A percentile compares a stretch with the other conserved stretches of the same genome.
Evolutionary conservation across 176 grass and related monocot genomes (phyloP).

Genomic region (Avena eriantha): DNA sequence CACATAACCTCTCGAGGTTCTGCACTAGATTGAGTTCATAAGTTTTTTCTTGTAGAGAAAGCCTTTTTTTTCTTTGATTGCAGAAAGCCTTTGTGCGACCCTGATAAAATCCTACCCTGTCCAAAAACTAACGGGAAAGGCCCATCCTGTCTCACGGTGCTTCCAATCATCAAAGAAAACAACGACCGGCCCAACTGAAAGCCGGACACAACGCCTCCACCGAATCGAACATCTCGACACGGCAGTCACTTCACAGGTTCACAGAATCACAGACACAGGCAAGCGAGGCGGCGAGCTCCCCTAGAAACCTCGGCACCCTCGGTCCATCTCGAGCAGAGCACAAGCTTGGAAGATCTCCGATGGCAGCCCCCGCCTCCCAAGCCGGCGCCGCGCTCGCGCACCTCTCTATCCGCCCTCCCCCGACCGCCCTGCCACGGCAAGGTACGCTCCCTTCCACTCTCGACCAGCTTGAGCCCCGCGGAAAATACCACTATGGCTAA

Average conservation of each 20-base stretch:
- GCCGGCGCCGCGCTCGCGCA: slow-evolving; percentile 42
- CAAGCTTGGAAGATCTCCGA: slow-evolving; percentile 29
- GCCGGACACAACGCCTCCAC: neutral
- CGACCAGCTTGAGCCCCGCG: slow-evolving; percentile 10
- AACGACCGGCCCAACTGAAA: neutral
- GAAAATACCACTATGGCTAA: slow-evolving; percentile 22
- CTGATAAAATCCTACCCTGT: too few species aligned
- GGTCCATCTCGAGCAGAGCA: neutral
- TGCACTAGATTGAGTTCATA: too few species aligned
- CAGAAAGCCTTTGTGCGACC: too few species aligned
- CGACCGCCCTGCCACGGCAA: slow-evolving; percentile 1
- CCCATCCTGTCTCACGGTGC: neutral
- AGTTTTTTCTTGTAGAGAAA: too few species aligned
- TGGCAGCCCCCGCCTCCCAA: slow-evolving; percentile 21
- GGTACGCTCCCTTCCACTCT: slow-evolving; percentile 17
- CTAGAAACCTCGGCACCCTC: slow-evolving; percentile 24
- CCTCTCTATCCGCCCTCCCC: slow-evolving; percentile 32
- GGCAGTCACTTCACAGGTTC: neutral
- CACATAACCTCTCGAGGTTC: too few species aligned
- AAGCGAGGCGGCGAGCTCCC: neutral
- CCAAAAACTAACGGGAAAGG: neutral
- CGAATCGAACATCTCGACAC: neutral
- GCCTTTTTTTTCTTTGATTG: too few species aligned
- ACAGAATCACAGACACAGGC: neutral
- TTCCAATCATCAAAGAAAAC: neutral